phyloP scores from a whole-genome alignment of 768 basidiomycete species.

The Paxillus rubicundulus region DNA sequence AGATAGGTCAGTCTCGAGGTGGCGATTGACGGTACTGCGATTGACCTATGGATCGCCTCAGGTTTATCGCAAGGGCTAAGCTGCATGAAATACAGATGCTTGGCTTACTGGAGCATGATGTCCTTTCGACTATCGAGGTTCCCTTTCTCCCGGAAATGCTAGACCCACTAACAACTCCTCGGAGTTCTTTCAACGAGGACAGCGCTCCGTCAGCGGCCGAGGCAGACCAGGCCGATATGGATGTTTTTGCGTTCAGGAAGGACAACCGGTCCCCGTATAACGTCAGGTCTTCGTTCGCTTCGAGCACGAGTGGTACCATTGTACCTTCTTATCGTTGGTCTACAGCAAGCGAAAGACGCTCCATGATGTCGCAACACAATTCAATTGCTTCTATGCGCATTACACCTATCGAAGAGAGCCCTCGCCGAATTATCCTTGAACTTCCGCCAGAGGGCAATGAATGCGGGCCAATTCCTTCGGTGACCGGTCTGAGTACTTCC shows the following conservation, averaged over 20 bases:
- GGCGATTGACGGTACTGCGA: neutral
- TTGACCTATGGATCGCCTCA: slow-evolving; percentile 29
- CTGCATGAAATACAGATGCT: slow-evolving; percentile 98
- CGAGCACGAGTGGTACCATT: slow-evolving; percentile 39
- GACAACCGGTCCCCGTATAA: slow-evolving; percentile 32
- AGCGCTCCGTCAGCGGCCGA: slow-evolving; percentile 46
- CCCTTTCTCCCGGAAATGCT: slow-evolving; percentile 61
- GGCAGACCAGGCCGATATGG: slow-evolving; percentile 72
- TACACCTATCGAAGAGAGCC: slow-evolving; percentile 71
- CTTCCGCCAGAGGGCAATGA: slow-evolving; percentile 46
- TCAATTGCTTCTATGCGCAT: slow-evolving; percentile 50
- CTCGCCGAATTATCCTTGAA: slow-evolving; percentile 46
- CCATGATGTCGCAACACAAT: slow-evolving; percentile 43
- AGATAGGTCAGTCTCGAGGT: slow-evolving; percentile 53
- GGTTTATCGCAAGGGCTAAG: slow-evolving; percentile 91
- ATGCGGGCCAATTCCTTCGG: slow-evolving; percentile 30
- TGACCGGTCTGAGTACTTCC: slow-evolving; percentile 52
- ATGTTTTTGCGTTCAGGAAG: slow-evolving; percentile 56
- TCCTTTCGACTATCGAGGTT: slow-evolving; percentile 84
- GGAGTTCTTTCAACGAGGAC: slow-evolving; percentile 35
- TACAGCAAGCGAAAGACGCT: slow-evolving; percentile 38
- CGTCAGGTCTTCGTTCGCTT: slow-evolving; percentile 40
- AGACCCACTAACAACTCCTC: slow-evolving; percentile 31
- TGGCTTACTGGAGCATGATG: slow-evolving; percentile 86
- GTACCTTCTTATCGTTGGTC: slow-evolving; percentile 34